These are phyloP conservation scores for Teratosphaeria gauchensis DNA, from an alignment of 2,329 filamentous ascomycete species.

Conservation along the genomic window DNA sequence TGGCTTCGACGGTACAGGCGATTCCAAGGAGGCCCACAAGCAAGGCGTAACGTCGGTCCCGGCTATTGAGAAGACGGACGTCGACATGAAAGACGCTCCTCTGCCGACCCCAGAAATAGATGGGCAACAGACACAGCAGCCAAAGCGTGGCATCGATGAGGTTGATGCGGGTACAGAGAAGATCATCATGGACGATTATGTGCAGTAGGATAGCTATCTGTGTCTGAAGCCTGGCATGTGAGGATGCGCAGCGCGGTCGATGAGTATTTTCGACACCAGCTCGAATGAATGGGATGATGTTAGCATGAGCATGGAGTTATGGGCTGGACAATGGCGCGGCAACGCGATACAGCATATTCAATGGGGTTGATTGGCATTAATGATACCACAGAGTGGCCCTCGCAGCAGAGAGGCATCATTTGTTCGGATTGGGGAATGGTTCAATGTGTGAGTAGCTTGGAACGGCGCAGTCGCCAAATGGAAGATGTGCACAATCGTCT, in stretches of 20 bases:
- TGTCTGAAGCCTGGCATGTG: not conserved
- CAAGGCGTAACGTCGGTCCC: not conserved
- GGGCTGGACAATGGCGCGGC: not conserved
- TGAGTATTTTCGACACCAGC: not conserved
- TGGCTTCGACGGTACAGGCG: conserved; percentile 14
- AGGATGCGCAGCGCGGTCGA: not conserved
- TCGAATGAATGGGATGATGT: not conserved
- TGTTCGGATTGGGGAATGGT: not conserved
- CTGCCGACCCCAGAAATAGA: not conserved
- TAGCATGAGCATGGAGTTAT: not conserved
- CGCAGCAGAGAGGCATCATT: not conserved
- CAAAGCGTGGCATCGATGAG: not conserved
- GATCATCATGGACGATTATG: conserved; percentile 1
- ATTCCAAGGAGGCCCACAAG: conserved; percentile 5
- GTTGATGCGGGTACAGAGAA: not conserved
- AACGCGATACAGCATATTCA: not conserved
- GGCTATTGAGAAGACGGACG: not conserved
- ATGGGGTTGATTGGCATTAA: not conserved
- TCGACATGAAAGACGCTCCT: not conserved
- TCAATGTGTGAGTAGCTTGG: not conserved
- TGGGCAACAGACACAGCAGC: not conserved
- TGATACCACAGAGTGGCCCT: not conserved
- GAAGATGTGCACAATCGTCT: not conserved
- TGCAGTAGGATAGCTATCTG: not conserved
- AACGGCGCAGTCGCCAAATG: not conserved